Evolutionary conservation across 208 protist species (phyloP), one percentile per base, ranked within the genome.

Genomic region (Acanthamoeba royreba): DNA sequence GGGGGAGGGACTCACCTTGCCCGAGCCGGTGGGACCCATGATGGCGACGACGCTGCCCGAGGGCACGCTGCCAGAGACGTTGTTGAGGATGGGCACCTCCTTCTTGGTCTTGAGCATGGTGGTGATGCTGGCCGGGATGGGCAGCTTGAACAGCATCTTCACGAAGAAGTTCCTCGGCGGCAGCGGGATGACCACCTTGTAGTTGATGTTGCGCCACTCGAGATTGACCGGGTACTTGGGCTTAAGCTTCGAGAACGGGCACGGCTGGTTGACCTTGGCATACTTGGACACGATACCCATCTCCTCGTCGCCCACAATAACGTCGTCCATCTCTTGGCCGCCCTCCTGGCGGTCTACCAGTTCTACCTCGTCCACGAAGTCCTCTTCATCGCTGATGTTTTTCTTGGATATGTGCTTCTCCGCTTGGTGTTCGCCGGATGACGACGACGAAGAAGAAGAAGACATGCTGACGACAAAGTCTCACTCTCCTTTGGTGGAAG

Each of bases 1-100:
- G 52, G 52, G 52, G 3, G 52, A 0, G 66, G 74, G 42, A 11
- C 1, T 13, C 35, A 89, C 81, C 87, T 92, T 92, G 87, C 87
- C 87, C 55, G 58, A 79, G 25, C 79, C 91, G 15, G 79, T 93
- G 52, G 91, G 79, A 45, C 91, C 95, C 95, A 96, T 96, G 45
- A 95, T 94, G 49, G 93, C 95, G 25, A 96, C 55, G 38, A 93
- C 47, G 3, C 61, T 52, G 47, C 93, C 93, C 28, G 93, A 85
- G 0, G 40, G 31, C 25, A 92, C 83, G 40, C 74, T 91, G 9
- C 93, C 93, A 25, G 83, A 85, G 52, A 94, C 85, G 40, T 93
- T 93, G 61, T 92, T 72, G 66, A 92, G 88, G 66, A 92, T 92
- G 9, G 55, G 88, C 33, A 72, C 61, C 63, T 81, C 88, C 43